Evolutionary conservation across 257 asterid species (phyloP).

Genomic region (Solanum paucissectum): DNA sequence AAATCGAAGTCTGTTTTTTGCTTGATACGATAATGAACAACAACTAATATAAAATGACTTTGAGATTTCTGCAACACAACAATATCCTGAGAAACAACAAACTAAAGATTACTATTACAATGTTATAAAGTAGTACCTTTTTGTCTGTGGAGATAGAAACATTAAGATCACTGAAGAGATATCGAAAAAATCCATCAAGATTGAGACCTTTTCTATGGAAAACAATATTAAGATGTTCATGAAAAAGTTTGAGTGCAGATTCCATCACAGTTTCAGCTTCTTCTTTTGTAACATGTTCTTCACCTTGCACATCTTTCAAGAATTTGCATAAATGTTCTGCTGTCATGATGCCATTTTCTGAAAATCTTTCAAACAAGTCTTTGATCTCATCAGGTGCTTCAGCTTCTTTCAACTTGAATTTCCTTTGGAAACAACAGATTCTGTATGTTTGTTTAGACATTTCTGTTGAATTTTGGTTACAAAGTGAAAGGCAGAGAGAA

Average conservation of each 20-base stretch:
- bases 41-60: background rate
- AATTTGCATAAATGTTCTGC: constrained; percentile 38
- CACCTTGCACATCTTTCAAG: constrained; percentile 60
- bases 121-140: constrained; percentile 25
- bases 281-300: constrained; percentile 24
- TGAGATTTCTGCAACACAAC: background rate
- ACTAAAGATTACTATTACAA: background rate
- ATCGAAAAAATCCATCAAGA: constrained; percentile 41
- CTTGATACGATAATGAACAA: background rate
- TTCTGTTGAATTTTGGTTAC: background rate
- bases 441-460: constrained; percentile 76
- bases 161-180: constrained; percentile 39
- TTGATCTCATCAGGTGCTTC: constrained; percentile 53
- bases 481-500: background rate
- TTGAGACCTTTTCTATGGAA: constrained; percentile 37
- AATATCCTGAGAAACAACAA: background rate
- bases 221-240: constrained; percentile 34
- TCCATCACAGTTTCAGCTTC: constrained; percentile 43
- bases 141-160: constrained; percentile 41
- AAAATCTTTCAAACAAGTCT: constrained; percentile 31
- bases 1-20: background rate
- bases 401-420: constrained; percentile 46
- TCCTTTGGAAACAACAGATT: constrained; percentile 46
- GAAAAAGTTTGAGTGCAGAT: constrained; percentile 23
- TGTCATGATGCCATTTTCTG: constrained; percentile 53